Base-by-base conservation (phyloP, 2,329 filamentous ascomycete genomes). In the Diplodia intermedia region DNA sequence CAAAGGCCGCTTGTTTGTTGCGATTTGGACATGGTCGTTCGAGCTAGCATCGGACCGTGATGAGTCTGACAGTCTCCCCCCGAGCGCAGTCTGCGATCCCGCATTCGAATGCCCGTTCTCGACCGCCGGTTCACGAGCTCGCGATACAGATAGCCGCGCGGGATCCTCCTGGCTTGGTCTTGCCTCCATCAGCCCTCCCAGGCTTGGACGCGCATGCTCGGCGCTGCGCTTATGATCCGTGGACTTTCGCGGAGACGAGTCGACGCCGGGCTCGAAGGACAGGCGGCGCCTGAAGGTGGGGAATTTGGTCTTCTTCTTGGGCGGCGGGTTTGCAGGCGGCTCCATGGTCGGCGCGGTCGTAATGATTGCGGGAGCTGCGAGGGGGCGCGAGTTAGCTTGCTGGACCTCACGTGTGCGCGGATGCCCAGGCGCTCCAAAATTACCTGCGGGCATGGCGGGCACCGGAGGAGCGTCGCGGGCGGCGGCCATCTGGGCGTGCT, bases 31-130 rank as follows among this genome's bases (percentile, higher is more conserved):
- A 67, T 79, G 77, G 36, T 76, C 77, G 52, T 85, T 88, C 18
- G 90, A 91, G 79, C 92, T 97, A 54, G 88, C 91, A 78, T 97
- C 94, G 33, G 94, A 97, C 72, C 91, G 88, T 2, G 93, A 97
- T 1, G 94, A 97, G 75, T 97, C 94, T 5, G 92, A 95, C 33
- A 91, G 81, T 50, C 68, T 66, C 31, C 67, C 67, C 15, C 43
- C 57, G 8, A 62, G 55, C 56, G 53, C 66, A 43, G 49, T 29
- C 15, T 61, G 56, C 40, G 52, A 55, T 29, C 36, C 66, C 7
- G 57, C 29, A 20, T 84, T 84, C 31, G 83, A 82, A 70, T 90
- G 88, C 55, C 85, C 84, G 68, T 89, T 89, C 33, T 86, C 84
- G 67, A 87, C 84, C 72, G 88, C 86, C 31, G 82, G 75, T 29